Conservation (phyloP, 495 filamentous ascomycete species). For the Xylaria grammica region DNA sequence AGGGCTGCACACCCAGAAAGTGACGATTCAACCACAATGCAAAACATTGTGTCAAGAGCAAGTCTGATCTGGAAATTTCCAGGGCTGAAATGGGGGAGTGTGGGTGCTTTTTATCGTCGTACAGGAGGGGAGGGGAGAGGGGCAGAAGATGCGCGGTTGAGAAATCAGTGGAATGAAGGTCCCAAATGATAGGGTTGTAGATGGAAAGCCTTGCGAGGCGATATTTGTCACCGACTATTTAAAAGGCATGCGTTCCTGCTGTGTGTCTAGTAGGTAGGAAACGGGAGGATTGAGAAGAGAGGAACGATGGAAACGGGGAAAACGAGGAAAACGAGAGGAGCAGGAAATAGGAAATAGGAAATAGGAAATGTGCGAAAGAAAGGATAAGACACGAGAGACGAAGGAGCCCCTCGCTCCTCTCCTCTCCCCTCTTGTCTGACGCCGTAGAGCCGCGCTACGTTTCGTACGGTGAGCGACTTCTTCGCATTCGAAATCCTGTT, state of each 20-base stretch:
- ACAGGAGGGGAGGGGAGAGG: neutral
- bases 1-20: neutral
- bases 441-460: conserved; percentile 13
- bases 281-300: no score
- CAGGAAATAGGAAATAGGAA: no score
- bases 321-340: no score
- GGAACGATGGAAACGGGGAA: no score
- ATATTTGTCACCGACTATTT: no score
- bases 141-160: no score
- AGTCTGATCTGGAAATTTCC: neutral
- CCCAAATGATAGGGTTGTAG: no score
- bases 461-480: conserved; percentile 1
- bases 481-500: conserved; percentile 26
- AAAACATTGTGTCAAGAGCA: neutral
- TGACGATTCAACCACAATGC: neutral
- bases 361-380: neutral
- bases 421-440: conserved; percentile 5
- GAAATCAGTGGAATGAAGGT: no score
- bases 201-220: neutral
- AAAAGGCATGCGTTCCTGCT: no score
- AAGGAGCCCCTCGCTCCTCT: neutral
- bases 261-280: no score
- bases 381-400: neutral
- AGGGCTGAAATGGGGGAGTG: neutral
- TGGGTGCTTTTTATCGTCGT: conserved; percentile 1